Conservation (phyloP, 148 eudicot species). For the Diospyros kaki region DNA sequence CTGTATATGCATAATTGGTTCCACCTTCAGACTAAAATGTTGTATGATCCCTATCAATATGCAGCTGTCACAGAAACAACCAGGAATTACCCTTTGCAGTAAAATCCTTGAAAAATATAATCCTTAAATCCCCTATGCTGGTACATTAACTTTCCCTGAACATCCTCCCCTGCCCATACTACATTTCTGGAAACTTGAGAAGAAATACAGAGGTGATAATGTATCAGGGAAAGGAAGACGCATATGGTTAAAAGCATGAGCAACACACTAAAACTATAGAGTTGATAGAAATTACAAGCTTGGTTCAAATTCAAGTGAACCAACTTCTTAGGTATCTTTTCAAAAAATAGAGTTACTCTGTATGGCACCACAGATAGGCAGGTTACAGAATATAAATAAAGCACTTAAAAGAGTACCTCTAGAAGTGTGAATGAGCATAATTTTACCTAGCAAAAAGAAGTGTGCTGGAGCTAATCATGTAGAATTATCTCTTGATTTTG, state of each 20-base stretch:
- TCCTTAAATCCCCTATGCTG: not conserved
- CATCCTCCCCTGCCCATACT: not conserved
- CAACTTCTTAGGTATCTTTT: not conserved
- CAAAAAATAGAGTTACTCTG: not conserved
- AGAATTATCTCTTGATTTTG: not conserved
- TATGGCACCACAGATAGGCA: not conserved
- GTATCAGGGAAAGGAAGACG: not conserved
- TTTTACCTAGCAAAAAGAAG: too few relatives aligned
- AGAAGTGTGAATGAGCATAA: too few relatives aligned
- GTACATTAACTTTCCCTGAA: not conserved
- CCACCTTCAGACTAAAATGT: not conserved
- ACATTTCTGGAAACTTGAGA: not conserved
- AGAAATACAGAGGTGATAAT: not conserved
- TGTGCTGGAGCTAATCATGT: not conserved
- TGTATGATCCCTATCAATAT: not conserved
- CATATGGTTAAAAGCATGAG: constrained; percentile 2
- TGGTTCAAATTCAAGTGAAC: not conserved
- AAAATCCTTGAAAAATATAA: not conserved
- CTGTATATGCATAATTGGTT: not conserved
- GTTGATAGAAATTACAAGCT: not conserved
- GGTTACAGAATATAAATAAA: not conserved
- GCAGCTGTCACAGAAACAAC: not conserved
- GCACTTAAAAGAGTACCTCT: not conserved
- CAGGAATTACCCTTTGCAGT: not conserved
- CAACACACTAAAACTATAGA: not conserved